A percentile compares a stretch with the other conserved stretches of the same genome.
These are phyloP conservation scores for Dendrobium huoshanense DNA, from an alignment of 106 monocot genomes.

Conservation along the genomic window DNA sequence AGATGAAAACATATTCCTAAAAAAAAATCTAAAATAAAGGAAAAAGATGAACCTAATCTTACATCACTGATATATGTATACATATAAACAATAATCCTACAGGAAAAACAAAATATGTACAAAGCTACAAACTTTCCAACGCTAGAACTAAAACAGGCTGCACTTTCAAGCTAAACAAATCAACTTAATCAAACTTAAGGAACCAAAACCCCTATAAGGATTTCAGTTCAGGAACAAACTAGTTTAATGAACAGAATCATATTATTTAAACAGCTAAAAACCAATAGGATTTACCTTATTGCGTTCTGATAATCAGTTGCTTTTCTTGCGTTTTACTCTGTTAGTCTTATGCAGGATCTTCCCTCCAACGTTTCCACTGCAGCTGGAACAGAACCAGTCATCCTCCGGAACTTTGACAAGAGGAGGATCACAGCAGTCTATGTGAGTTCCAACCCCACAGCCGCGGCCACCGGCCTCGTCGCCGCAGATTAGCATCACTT, in stretches of 20 bases:
- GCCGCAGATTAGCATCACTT: constrained; percentile 85
- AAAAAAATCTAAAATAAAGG: no score
- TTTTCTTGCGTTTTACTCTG: constrained; percentile 6
- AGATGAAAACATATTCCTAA: no score
- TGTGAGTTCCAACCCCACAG: constrained; percentile 75
- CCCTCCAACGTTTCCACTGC: constrained; percentile 6
- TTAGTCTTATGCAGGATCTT: background rate
- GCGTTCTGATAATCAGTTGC: background rate
- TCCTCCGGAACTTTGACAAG: constrained; percentile 52
- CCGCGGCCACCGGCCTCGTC: constrained; percentile 43
- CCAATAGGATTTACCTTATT: background rate
- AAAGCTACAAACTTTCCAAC: background rate
- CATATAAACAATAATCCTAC: no score
- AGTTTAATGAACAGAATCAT: background rate
- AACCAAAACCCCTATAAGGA: background rate
- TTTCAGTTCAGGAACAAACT: background rate
- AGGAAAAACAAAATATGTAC: background rate
- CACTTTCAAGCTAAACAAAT: background rate
- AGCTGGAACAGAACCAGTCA: constrained; percentile 74
- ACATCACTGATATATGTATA: no score
- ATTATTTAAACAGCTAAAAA: background rate
- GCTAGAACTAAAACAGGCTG: background rate
- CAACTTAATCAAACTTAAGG: no score
- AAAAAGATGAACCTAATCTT: no score
- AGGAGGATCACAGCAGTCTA: constrained; percentile 76